Base-by-base conservation (phyloP, 2,329 filamentous ascomycete species). In the Ceratocystis colombiana region DNA sequence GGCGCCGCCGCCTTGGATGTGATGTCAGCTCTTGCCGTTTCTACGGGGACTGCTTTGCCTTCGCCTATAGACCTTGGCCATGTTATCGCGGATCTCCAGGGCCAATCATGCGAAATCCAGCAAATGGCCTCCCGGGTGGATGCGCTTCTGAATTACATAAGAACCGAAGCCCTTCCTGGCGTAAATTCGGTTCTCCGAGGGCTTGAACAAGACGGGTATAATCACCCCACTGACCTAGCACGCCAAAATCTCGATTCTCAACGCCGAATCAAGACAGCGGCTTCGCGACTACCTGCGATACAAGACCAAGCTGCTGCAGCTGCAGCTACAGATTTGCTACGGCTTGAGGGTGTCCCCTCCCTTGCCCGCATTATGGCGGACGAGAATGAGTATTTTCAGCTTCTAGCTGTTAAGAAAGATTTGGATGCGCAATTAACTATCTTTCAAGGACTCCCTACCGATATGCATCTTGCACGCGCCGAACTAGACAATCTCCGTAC, bases 181-280 rank as follows among this genome's bases (percentile, higher is more conserved):
- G 73, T 79, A 12, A 72, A 75, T 12, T 65, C 69, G 1, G 71
- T 84, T 45, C 72, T 82, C 7, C 69, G 71, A 5, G 75, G 78
- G 10, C 73, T 85, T 3, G 74, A 75, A 28, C 72, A 74, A 15
- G 76, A 78, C 15, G 45, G 17, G 15, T 87, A 83, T 71, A 79
- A 82, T 17, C 80, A 83, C 0, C 75, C 84, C 0, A 72, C 82
- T 0, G 78, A 84, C 68, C 76, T 92, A 2, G 82, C 84, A 10
- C 84, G 84, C 70, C 82, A 87, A 70, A 93, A 90, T n/a, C 79
- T 86, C 3, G 87, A 94, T 63, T 83, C 88, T 75, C 84, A 86
- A 69, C 84, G 88, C 65, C 84, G 81, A 66, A 83, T 87, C 62
- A 90, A 90, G 73, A 76, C 82, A n/a, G 77, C 89, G 46, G 77